Base-by-base conservation (phyloP, 257 asterid genomes). In the Nicotiana tomentosiformis region DNA sequence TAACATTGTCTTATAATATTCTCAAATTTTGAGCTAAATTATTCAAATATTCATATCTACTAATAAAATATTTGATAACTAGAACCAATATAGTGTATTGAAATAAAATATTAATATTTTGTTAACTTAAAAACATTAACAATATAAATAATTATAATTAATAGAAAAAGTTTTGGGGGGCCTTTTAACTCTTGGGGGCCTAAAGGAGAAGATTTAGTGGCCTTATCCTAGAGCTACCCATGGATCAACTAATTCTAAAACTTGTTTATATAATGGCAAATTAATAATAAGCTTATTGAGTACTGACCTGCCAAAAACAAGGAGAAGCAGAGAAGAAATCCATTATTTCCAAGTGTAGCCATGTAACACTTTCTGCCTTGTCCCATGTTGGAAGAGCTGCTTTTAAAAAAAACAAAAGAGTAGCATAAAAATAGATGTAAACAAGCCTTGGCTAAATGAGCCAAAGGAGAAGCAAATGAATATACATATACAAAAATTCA, bases 281-380 rank as follows among this genome's bases (percentile, higher is more conserved):
- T 7, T 18, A 58, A 58, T 58, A 17, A 8, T 56, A 1, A 0
- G 10, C 20, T 57, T 11, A 74, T 15, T 12, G 39, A 43, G n/a
- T 72, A 46, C 39, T 29, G 29, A 76, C 80, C 80, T 51, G 80
- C 64, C 80, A 76, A 76, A 76, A 76, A 76, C 46, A 76, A 51
- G 29, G 16, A 26, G 64, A 46, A 51, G 3, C 29, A 51, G 23
- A 76, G 26, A 76, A 76, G 16, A 61, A 51, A 29, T 5, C 80
- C 46, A 51, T 76, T 26, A 23, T 76, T 76, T 76, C 46, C 64
- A 76, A 76, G 46, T 76, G 64, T 76, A 7, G 64, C 15, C 64
- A 51, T 51, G 64, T 76, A 51, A 17, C 61, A 51, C 1, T 29
- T 76, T 76, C 17, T 51, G 33, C 46, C 80, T 51, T 15, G 39